Conservation (phyloP, 495 filamentous ascomycete genomes). For the Sordaria brevicollis region DNA sequence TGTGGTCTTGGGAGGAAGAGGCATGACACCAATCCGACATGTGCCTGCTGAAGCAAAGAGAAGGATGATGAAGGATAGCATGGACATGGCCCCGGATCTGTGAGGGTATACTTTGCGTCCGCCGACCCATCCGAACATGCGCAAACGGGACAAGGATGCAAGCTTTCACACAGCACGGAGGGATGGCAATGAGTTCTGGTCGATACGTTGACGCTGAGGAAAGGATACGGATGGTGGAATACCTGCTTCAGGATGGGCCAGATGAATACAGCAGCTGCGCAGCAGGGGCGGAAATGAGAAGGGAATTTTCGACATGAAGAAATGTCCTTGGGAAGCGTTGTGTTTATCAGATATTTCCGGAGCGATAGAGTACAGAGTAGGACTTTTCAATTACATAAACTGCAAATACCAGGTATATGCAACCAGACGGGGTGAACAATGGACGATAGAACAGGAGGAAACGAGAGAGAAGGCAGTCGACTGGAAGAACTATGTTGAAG, state of each 20-base stretch:
- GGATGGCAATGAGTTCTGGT: neutral
- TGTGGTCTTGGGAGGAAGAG: neutral
- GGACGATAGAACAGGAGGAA: neutral
- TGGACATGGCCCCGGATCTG: neutral
- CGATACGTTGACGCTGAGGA: neutral
- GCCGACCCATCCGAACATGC: too few relatives aligned
- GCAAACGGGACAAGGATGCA: neutral
- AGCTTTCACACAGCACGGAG: neutral
- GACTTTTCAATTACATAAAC: neutral
- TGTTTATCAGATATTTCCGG: neutral
- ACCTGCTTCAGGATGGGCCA: too few relatives aligned
- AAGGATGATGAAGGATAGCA: neutral
- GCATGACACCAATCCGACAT: neutral
- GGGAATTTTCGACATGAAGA: neutral
- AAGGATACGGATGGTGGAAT: neutral
- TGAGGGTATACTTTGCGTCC: neutral
- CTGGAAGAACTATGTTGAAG: too few relatives aligned
- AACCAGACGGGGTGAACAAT: neutral
- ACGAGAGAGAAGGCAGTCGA: too few relatives aligned
- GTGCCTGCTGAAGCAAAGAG: neutral
- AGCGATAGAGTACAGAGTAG: neutral
- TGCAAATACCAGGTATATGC: neutral
- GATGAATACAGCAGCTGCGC: neutral
- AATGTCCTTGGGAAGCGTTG: neutral
- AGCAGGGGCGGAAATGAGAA: neutral